These are phyloP conservation scores for Fusarium incarnatum DNA, from an alignment of 2,329 filamentous ascomycete species.

Conservation along the genomic window DNA sequence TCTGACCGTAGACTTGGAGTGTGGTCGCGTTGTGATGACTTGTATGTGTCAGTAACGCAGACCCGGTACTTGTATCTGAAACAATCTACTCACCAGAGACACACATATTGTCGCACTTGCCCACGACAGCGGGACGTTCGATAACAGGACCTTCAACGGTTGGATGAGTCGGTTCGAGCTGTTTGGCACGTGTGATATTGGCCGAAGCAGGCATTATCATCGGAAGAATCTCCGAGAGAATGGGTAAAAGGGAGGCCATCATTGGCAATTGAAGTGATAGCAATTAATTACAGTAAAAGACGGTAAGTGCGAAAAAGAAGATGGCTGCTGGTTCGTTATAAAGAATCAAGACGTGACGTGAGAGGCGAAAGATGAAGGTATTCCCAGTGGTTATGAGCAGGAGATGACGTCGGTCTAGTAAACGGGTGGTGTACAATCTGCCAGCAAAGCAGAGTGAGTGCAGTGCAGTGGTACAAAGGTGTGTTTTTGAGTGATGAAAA, in stretches of 20 bases:
- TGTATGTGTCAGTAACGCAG: neutral
- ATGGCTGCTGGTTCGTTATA: neutral
- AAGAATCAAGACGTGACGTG: constrained; percentile 9
- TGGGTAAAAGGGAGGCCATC: constrained; percentile 66
- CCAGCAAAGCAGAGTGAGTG: constrained; percentile 7
- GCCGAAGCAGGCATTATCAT: constrained; percentile 70
- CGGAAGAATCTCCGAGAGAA: constrained; percentile 68
- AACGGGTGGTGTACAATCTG: neutral
- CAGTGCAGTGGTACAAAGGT: neutral
- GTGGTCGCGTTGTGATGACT: constrained; percentile 73
- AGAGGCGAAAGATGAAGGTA: constrained; percentile 31
- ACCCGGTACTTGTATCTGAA: neutral
- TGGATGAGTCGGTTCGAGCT: constrained; percentile 55
- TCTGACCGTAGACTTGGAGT: constrained; percentile 71
- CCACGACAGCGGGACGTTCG: constrained; percentile 67
- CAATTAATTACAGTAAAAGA: neutral
- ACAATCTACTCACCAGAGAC: constrained; percentile 65
- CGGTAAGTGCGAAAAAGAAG: neutral
- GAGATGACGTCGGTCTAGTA: constrained; percentile 31
- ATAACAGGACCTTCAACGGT: constrained; percentile 50
- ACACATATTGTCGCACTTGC: constrained; percentile 73
- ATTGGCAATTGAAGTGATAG: neutral
- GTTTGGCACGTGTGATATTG: constrained; percentile 64
- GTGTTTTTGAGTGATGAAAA: neutral
- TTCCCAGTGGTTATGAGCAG: constrained; percentile 12